Evolutionary conservation across 225 moss, liverwort and hornwort species (phyloP).

Genomic region (Neckera pumila): DNA sequence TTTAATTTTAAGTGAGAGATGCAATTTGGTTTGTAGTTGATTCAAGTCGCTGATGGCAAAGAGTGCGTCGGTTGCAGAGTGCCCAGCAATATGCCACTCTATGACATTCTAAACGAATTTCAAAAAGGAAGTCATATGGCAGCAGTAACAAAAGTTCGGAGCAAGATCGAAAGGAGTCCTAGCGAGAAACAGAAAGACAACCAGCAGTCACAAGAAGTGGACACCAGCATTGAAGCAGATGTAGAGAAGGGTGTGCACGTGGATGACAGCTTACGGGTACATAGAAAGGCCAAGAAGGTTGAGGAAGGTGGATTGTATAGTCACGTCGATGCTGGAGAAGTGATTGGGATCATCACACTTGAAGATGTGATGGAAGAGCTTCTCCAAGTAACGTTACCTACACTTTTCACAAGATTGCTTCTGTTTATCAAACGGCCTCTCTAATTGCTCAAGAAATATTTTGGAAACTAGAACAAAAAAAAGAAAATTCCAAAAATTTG

Average conservation of each 20-base stretch:
- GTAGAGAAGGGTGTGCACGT: constrained; percentile 19
- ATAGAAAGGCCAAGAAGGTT: background rate
- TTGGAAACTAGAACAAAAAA: background rate
- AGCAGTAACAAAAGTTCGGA: constrained; percentile 76
- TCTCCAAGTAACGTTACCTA: constrained; percentile 71
- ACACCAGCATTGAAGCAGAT: background rate
- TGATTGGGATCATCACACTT: constrained; percentile 89
- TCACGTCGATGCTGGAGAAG: constrained; percentile 65
- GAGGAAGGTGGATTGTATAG: constrained; percentile 30
- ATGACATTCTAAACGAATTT: constrained; percentile 95
- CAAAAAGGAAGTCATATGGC: constrained; percentile 99
- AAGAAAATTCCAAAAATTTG: background rate
- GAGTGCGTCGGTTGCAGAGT: constrained; percentile 23
- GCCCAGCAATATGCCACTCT: constrained; percentile 65
- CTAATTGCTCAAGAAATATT: background rate
- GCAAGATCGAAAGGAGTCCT: constrained; percentile 36
- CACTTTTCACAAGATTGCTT: background rate
- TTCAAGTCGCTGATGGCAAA: background rate
- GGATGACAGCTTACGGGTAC: background rate
- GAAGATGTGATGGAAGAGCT: constrained; percentile 99
- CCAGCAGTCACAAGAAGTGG: constrained; percentile 15
- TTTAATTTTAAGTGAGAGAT: background rate
- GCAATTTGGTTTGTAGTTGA: background rate
- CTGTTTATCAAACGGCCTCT: background rate
- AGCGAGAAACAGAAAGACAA: constrained; percentile 11